phyloP scores from a whole-genome alignment of 176 grass and related monocot genomes.

The Eleusine indica region DNA sequence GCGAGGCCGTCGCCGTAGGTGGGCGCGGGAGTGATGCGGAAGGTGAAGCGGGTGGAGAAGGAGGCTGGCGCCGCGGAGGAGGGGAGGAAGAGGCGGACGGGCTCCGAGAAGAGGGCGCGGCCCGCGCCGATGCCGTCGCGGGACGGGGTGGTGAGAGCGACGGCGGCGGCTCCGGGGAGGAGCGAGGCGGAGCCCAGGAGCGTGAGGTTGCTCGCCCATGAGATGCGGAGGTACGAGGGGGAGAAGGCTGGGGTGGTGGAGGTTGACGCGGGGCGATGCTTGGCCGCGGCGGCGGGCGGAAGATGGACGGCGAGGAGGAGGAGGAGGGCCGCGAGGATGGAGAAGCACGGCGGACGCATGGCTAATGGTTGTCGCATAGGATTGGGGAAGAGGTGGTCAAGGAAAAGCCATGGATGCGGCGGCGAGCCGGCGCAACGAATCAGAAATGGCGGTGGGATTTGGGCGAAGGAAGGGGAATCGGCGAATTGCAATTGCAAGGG shows the following conservation, averaged over 20 bases:
- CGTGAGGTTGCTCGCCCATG: slow-evolving; percentile 78
- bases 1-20: slow-evolving; percentile 53
- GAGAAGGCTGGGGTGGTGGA: not conserved
- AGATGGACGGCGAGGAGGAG: slow-evolving; percentile 22
- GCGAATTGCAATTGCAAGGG: not conserved
- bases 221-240: slow-evolving; percentile 44
- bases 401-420: not conserved
- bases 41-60: slow-evolving; percentile 68
- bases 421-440: not conserved
- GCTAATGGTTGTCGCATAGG: slow-evolving; percentile 21
- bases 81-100: slow-evolving; percentile 57
- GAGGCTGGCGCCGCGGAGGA: slow-evolving; percentile 32
- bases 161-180: slow-evolving; percentile 43
- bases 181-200: slow-evolving; percentile 65
- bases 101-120: slow-evolving; percentile 55
- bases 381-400: not conserved
- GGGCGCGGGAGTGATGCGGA: slow-evolving; percentile 56
- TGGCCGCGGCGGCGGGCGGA: not conserved
- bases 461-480: not conserved
- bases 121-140: slow-evolving; percentile 37
- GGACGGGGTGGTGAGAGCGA: slow-evolving; percentile 54
- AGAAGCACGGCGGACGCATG: not conserved
- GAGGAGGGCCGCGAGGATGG: not conserved
- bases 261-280: slow-evolving; percentile 1
- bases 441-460: slow-evolving; percentile 20